Conservation (phyloP, 805 yeast species). For the Starmerella bombi region DNA sequence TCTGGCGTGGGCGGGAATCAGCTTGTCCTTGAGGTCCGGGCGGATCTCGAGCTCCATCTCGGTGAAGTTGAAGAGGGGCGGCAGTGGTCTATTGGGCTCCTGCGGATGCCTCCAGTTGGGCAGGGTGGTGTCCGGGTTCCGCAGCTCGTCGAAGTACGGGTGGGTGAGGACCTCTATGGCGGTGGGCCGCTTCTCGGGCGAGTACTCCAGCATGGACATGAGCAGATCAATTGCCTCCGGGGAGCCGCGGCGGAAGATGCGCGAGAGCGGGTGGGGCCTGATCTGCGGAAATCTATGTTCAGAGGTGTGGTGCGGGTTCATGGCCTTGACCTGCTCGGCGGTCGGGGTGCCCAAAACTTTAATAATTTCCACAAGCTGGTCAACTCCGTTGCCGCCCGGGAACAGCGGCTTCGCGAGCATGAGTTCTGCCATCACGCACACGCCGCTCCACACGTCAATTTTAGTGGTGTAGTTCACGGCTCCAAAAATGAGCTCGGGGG, state of each 20-base stretch:
- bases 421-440: slow-evolving; percentile 96
- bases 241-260: slow-evolving; percentile 64
- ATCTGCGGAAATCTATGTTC: slow-evolving; percentile 84
- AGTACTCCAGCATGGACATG: slow-evolving; percentile 71
- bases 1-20: slow-evolving; percentile 27
- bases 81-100: slow-evolving; percentile 61
- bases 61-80: slow-evolving; percentile 66
- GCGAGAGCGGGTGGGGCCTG: slow-evolving; percentile 41
- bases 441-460: slow-evolving; percentile 95
- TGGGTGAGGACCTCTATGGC: slow-evolving; percentile 78
- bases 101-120: slow-evolving; percentile 44
- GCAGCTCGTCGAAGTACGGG: slow-evolving; percentile 77
- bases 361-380: slow-evolving; percentile 91
- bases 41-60: slow-evolving; percentile 42
- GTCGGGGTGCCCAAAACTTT: slow-evolving; percentile 93
- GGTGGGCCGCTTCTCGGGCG: slow-evolving; percentile 69
- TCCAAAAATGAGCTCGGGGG: slow-evolving; percentile 95
- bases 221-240: slow-evolving; percentile 77
- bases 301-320: slow-evolving; percentile 87
- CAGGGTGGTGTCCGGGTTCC: slow-evolving; percentile 35
- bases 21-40: slow-evolving; percentile 30
- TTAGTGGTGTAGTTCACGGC: slow-evolving; percentile 93
- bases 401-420: slow-evolving; percentile 90
- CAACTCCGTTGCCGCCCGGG: slow-evolving; percentile 97
- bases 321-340: slow-evolving; percentile 75